phyloP scores from a whole-genome alignment of 1,139 yeast genomes.

The Blastobotrys malaysiensis region DNA sequence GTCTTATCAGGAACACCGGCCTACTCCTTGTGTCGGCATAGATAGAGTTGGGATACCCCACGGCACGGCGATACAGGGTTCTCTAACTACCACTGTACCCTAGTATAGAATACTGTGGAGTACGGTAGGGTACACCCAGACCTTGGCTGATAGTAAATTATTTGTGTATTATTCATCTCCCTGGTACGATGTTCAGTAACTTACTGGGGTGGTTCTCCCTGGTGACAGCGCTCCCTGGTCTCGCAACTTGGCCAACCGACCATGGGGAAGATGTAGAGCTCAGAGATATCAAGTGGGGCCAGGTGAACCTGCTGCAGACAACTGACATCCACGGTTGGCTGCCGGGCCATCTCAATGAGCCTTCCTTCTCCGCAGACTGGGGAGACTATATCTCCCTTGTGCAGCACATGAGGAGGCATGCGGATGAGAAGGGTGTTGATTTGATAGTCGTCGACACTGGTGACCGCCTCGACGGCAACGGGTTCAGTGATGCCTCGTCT shows the following conservation, averaged over 20 bases:
- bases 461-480: slow-evolving; percentile 94
- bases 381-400: slow-evolving; percentile 82
- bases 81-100: too few species aligned
- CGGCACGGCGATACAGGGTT: too few species aligned
- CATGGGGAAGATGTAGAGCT: slow-evolving; percentile 11
- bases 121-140: too few species aligned
- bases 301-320: slow-evolving; percentile 79
- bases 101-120: too few species aligned
- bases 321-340: slow-evolving; percentile 95
- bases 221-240: not conserved
- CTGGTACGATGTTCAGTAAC: not conserved
- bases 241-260: not conserved
- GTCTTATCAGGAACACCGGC: too few species aligned
- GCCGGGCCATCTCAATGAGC: slow-evolving; percentile 77
- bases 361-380: slow-evolving; percentile 79
- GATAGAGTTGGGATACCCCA: too few species aligned
- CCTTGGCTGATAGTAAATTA: too few species aligned
- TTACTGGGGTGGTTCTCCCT: not conserved
- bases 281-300: slow-evolving; percentile 57
- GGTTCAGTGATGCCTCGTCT: slow-evolving; percentile 68
- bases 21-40: too few species aligned
- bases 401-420: slow-evolving; percentile 41
- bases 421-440: slow-evolving; percentile 50
- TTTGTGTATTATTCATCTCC: too few species aligned
- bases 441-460: slow-evolving; percentile 80